phyloP scores from a whole-genome alignment of 129 eudicot species.

The Tanacetum coccineum region DNA sequence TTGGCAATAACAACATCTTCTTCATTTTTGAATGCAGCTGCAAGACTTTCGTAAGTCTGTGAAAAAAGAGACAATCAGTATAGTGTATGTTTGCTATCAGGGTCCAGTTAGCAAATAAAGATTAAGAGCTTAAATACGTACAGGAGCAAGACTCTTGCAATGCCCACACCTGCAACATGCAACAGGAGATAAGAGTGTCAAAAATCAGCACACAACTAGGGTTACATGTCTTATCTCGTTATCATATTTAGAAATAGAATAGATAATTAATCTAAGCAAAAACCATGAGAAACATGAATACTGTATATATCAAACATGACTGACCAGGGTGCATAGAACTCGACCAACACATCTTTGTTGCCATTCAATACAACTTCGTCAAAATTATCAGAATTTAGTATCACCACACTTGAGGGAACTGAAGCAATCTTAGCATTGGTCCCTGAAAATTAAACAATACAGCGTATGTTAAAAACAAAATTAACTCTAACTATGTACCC shows the following conservation, averaged over 20 bases:
- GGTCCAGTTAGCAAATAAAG: background rate
- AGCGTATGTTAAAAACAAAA: conserved; percentile 14
- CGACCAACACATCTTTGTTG: conserved; percentile 85
- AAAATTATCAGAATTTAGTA: conserved; percentile 78
- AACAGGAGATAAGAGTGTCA: conserved; percentile 18
- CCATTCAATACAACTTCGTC: conserved; percentile 77
- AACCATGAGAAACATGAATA: background rate
- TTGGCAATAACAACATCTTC: conserved; percentile 88
- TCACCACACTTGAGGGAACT: conserved; percentile 83
- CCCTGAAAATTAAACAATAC: conserved; percentile 48
- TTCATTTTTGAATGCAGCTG: conserved; percentile 77
- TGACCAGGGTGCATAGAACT: conserved; percentile 99
- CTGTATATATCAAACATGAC: conserved; percentile 11
- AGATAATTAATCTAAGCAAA: conserved; percentile 8
- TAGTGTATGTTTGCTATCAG: conserved; percentile 2
- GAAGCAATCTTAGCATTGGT: conserved; percentile 83
- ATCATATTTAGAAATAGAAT: background rate
- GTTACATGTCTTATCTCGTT: background rate
- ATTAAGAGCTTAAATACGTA: conserved; percentile 41
- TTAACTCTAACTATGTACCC: background rate
- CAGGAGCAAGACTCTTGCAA: conserved; percentile 99
- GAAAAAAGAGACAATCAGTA: conserved; percentile 4
- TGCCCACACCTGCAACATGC: conserved; percentile 99
- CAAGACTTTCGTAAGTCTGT: conserved; percentile 86
- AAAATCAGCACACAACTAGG: conserved; percentile 1